Percentiles rank a stretch among this genome's conserved stretches.
Conservation (phyloP, 2,329 filamentous ascomycete genomes). For the Fusarium sp. region DNA sequence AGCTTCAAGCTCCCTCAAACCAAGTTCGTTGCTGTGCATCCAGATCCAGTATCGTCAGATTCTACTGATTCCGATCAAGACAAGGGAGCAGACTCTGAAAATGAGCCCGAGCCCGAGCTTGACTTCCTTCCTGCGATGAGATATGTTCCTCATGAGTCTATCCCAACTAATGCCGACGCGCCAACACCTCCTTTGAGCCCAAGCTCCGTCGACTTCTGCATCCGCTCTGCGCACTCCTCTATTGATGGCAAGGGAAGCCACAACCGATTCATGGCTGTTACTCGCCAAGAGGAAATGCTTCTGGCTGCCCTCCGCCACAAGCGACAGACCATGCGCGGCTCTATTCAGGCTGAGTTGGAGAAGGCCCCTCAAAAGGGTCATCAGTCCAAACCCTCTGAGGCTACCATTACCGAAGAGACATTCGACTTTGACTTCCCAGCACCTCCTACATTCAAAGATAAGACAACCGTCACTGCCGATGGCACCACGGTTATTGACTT, state of each 20-base stretch:
- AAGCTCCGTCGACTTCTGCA: conserved; percentile 63
- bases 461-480: conserved; percentile 43
- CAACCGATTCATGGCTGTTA: conserved; percentile 68
- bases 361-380: conserved; percentile 39
- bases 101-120: conserved; percentile 30
- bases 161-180: conserved; percentile 53
- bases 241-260: conserved; percentile 50
- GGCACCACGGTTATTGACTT: conserved; percentile 45
- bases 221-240: conserved; percentile 56
- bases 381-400: conserved; percentile 49
- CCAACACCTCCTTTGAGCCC: conserved; percentile 66
- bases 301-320: conserved; percentile 68
- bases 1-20: conserved; percentile 56
- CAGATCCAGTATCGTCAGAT: conserved; percentile 47
- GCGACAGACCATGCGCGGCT: conserved; percentile 67
- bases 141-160: conserved; percentile 42
- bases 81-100: conserved; percentile 29
- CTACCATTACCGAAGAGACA: conserved; percentile 48
- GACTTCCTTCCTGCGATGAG: conserved; percentile 33
- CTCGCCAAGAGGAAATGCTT: conserved; percentile 69
- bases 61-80: conserved; percentile 37
- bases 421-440: conserved; percentile 54
- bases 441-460: conserved; percentile 49
- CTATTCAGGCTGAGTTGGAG: conserved; percentile 57
- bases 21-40: conserved; percentile 55